Percentiles rank a stretch among this genome's conserved stretches.
phyloP scores from a whole-genome alignment of 1,284 basidiomycete species.

The Puccinia horiana region DNA sequence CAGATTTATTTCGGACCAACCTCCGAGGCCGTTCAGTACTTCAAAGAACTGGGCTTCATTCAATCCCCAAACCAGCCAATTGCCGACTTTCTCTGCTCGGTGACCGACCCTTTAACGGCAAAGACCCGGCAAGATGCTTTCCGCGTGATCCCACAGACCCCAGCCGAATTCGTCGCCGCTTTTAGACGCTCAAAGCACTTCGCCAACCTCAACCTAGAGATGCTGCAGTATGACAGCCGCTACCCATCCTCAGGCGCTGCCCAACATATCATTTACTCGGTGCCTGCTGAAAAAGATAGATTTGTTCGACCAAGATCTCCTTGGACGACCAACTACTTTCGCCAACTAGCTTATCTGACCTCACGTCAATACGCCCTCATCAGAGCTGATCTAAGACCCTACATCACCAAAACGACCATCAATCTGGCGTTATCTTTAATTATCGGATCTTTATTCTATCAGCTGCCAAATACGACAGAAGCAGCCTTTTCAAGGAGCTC shows the following conservation, averaged over 20 bases:
- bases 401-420: constrained; percentile 54
- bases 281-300: constrained; percentile 43
- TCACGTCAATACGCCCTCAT: constrained; percentile 54
- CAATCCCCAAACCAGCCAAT: constrained; percentile 16
- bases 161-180: constrained; percentile 39
- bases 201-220: constrained; percentile 25
- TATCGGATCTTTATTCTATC: constrained; percentile 54
- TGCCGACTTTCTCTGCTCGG: constrained; percentile 47
- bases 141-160: constrained; percentile 22
- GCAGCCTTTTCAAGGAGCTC: constrained; percentile 53
- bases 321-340: constrained; percentile 53
- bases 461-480: constrained; percentile 52
- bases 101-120: constrained; percentile 39
- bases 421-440: constrained; percentile 54
- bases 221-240: constrained; percentile 29
- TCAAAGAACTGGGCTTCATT: constrained; percentile 35
- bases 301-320: constrained; percentile 48
- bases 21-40: constrained; percentile 31
- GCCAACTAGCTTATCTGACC: constrained; percentile 53
- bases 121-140: not conserved
- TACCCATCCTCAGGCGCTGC: constrained; percentile 43
- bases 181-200: constrained; percentile 30
- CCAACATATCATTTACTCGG: constrained; percentile 26
- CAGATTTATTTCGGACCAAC: constrained; percentile 47
- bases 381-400: constrained; percentile 53